phyloP scores from a whole-genome alignment of 441 rosid species.

The Kokia cookei region DNA sequence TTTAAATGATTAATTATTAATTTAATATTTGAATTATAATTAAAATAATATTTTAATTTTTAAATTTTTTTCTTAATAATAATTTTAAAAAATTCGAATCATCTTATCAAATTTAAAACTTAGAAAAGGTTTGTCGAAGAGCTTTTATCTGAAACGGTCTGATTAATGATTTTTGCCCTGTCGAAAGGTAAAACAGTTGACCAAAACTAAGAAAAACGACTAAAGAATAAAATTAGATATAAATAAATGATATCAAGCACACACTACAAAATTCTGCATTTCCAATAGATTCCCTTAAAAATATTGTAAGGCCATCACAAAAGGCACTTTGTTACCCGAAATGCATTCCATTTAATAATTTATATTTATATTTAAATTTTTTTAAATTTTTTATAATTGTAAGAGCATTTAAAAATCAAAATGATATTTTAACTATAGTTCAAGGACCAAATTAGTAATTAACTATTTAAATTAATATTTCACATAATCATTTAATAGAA shows the following conservation, averaged over 20 bases:
- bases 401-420: no score
- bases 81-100: background rate
- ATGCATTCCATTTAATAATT: slow-evolving; percentile 15
- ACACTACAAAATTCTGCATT: slow-evolving; percentile 74
- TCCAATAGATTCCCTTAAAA: slow-evolving; percentile 75
- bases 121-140: slow-evolving; percentile 56
- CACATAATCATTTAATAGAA: no score
- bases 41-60: no score
- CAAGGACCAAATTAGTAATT: no score
- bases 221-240: background rate
- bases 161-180: slow-evolving; percentile 84
- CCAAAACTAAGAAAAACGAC: slow-evolving; percentile 49
- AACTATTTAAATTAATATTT: no score
- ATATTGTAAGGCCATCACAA: slow-evolving; percentile 71
- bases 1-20: no score
- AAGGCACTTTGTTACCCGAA: slow-evolving; percentile 72
- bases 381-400: no score
- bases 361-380: no score
- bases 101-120: slow-evolving; percentile 60
- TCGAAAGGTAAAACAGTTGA: slow-evolving; percentile 73
- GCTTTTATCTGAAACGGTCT: slow-evolving; percentile 58
- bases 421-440: no score
- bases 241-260: slow-evolving; percentile 16
- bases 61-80: no score
- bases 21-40: no score